Evolutionary conservation across 2,329 filamentous ascomycete genomes (phyloP).

Genomic region (Huntiella savannae): DNA sequence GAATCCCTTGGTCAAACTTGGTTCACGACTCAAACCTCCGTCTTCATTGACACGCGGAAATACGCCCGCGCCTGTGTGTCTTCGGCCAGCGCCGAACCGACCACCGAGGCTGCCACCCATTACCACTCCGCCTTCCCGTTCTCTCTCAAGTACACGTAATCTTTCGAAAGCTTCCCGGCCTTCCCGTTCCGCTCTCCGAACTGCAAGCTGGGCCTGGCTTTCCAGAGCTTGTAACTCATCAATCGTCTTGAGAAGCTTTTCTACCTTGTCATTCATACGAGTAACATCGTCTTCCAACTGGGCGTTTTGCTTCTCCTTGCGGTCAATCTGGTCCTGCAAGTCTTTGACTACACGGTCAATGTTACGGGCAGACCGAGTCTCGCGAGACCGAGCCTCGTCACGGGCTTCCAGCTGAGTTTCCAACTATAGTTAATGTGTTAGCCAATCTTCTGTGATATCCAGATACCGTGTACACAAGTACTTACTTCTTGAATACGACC

Average conservation of each 20-base stretch:
- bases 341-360: constrained; percentile 90
- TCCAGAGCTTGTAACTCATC: constrained; percentile 86
- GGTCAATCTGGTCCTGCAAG: constrained; percentile 76
- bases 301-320: constrained; percentile 70
- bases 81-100: constrained; percentile 17
- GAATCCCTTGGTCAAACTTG: constrained; percentile 64
- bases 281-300: constrained; percentile 68
- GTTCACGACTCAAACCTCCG: constrained; percentile 40
- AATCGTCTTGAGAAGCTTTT: constrained; percentile 74
- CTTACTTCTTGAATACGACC: constrained; percentile 87
- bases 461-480: constrained; percentile 7
- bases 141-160: constrained; percentile 61
- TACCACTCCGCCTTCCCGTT: constrained; percentile 47
- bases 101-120: constrained; percentile 24
- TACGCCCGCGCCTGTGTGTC: constrained; percentile 19
- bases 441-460: background rate
- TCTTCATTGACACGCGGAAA: constrained; percentile 20
- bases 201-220: constrained; percentile 58
- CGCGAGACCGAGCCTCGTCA: constrained; percentile 58
- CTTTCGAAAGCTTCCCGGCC: constrained; percentile 78
- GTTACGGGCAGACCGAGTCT: constrained; percentile 74
- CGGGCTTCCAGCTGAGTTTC: constrained; percentile 73
- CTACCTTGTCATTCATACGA: constrained; percentile 76
- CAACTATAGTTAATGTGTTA: constrained; percentile 34
- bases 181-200: constrained; percentile 75